These are phyloP conservation scores for Parasitella parasitica DNA, from an alignment of 371 early-diverging fungal species.

Conservation along the genomic window DNA sequence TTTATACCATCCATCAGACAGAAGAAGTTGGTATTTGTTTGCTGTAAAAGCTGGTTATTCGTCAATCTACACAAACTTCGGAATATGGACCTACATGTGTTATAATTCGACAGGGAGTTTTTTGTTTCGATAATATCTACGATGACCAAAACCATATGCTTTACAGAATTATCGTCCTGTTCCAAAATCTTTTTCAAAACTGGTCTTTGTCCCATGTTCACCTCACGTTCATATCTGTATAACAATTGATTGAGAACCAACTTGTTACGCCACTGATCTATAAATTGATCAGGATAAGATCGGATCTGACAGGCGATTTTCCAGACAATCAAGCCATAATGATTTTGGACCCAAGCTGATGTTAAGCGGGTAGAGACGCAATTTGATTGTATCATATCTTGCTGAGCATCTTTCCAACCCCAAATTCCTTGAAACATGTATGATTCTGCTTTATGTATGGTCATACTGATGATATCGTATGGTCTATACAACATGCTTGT, in stretches of 20 bases:
- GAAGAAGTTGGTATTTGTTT: slow-evolving; percentile 31
- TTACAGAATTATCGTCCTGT: slow-evolving; percentile 60
- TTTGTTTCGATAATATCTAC: slow-evolving; percentile 43
- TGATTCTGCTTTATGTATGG: slow-evolving; percentile 22
- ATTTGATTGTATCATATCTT: slow-evolving; percentile 41
- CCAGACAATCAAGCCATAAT: slow-evolving; percentile 75
- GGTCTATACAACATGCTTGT: not conserved
- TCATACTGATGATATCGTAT: slow-evolving; percentile 30
- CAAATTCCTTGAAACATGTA: slow-evolving; percentile 38
- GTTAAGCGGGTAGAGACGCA: slow-evolving; percentile 39
- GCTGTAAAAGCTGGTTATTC: not conserved
- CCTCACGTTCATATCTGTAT: slow-evolving; percentile 72
- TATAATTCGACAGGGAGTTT: not conserved
- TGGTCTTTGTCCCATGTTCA: slow-evolving; percentile 67
- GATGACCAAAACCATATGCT: slow-evolving; percentile 70
- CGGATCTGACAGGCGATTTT: slow-evolving; percentile 66
- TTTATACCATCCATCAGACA: slow-evolving; percentile 85
- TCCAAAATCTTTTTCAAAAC: slow-evolving; percentile 70
- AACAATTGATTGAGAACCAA: slow-evolving; percentile 59
- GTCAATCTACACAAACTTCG: not conserved
- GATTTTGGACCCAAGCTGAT: slow-evolving; percentile 67
- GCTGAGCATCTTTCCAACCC: slow-evolving; percentile 48
- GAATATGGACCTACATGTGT: slow-evolving; percentile 13
- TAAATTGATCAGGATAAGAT: slow-evolving; percentile 52
- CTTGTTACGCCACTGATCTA: slow-evolving; percentile 43